Evolutionary conservation across 768 basidiomycete species (phyloP).

Genomic region (Podaxis rugospora): DNA sequence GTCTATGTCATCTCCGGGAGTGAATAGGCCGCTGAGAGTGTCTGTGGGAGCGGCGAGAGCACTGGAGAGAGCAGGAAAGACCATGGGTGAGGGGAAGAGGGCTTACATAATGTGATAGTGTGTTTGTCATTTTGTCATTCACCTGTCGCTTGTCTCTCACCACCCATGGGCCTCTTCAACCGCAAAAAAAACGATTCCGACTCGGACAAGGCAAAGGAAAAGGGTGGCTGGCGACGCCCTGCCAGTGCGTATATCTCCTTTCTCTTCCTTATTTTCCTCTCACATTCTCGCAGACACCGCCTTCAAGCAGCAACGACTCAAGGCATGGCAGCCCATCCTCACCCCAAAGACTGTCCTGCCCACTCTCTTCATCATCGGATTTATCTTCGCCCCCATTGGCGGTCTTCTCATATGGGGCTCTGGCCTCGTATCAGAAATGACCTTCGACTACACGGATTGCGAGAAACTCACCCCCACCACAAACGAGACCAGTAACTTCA

Average conservation of each 20-base stretch:
- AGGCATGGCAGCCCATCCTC: conserved; percentile 99
- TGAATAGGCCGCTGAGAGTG: conserved; percentile 46
- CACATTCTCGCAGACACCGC: conserved; percentile 70
- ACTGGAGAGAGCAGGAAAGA: conserved; percentile 43
- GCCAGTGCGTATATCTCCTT: conserved; percentile 55
- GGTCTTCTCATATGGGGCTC: conserved; percentile 91
- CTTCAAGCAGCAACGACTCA: conserved; percentile 98
- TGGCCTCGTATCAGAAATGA: conserved; percentile 82
- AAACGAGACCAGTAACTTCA: conserved; percentile 34
- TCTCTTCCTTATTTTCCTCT: conserved; percentile 13
- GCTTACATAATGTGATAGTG: conserved; percentile 9
- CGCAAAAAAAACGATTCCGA: conserved; percentile 43
- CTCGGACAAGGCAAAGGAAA: conserved; percentile 60
- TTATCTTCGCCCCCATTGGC: conserved; percentile 95
- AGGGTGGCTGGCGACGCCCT: conserved; percentile 80
- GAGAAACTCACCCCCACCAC: conserved; percentile 54
- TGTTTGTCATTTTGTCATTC: background rate
- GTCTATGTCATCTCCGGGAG: conserved; percentile 22
- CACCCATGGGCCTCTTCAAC: conserved; percentile 54
- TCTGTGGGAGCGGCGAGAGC: conserved; percentile 42
- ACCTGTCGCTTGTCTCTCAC: conserved; percentile 4
- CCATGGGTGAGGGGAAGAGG: conserved; percentile 37
- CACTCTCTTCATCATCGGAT: conserved; percentile 90
- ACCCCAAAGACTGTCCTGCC: conserved; percentile 98
- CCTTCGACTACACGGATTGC: conserved; percentile 93